Percentiles rank a stretch among this genome's conserved stretches.
Conservation (phyloP, 306 rosid genomes). For the Cicer bijugum region DNA sequence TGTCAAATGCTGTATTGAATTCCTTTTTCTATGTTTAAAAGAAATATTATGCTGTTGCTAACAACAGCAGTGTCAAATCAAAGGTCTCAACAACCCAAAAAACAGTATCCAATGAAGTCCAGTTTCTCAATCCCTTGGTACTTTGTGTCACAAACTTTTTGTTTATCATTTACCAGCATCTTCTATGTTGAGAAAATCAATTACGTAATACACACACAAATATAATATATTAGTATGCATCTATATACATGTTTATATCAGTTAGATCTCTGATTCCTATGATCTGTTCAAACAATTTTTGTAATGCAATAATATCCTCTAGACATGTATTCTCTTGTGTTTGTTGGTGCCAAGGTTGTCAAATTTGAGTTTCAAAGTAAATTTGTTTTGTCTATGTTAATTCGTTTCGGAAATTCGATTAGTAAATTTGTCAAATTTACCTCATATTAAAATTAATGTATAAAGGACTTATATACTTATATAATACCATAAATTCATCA, state of each 20-base stretch:
- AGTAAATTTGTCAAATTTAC: too few relatives aligned
- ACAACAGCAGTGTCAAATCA: constrained; percentile 6
- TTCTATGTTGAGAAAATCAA: too few relatives aligned
- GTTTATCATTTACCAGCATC: too few relatives aligned
- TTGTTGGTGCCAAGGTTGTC: constrained; percentile 5
- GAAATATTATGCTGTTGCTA: not conserved
- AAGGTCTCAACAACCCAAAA: too few relatives aligned
- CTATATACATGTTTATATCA: not conserved
- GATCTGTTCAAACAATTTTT: not conserved
- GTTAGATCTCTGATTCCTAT: constrained; percentile 12
- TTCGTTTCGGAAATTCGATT: too few relatives aligned
- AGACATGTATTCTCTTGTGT: not conserved
- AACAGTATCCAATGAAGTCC: not conserved
- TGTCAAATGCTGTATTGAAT: constrained; percentile 7
- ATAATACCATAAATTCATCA: too few relatives aligned
- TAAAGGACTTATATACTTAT: too few relatives aligned
- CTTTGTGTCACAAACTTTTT: not conserved
- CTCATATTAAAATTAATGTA: too few relatives aligned
- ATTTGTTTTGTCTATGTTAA: too few relatives aligned
- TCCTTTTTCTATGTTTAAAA: constrained; percentile 24
- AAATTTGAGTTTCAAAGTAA: too few relatives aligned
- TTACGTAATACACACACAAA: too few relatives aligned
- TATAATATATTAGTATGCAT: too few relatives aligned
- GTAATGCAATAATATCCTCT: not conserved
- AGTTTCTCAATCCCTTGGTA: not conserved